Conservation (phyloP, 2,329 filamentous ascomycete species). For the Xylariaceae sp. region DNA sequence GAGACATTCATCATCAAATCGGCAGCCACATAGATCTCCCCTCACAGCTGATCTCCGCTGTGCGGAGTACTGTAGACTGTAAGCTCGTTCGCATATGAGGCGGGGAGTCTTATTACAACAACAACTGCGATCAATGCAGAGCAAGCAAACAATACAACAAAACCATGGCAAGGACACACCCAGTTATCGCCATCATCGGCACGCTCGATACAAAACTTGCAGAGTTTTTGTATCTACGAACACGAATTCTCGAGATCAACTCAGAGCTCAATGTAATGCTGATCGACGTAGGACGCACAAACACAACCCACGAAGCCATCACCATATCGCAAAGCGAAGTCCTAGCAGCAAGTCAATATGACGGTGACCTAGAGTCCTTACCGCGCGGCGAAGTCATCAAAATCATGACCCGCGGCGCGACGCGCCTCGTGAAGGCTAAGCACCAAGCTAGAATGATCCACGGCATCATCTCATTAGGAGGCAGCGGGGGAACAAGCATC, state of each 20-base stretch:
- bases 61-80: too few species aligned
- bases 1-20: too few species aligned
- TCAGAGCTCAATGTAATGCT: conserved; percentile 43
- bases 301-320: conserved; percentile 42
- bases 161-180: too few species aligned
- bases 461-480: conserved; percentile 57
- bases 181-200: conserved; percentile 45
- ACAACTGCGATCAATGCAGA: too few species aligned
- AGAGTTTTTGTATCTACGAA: conserved; percentile 52
- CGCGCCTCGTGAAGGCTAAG: conserved; percentile 37
- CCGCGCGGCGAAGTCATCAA: conserved; percentile 52
- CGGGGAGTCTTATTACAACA: too few species aligned
- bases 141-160: too few species aligned
- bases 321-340: conserved; percentile 21
- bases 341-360: conserved; percentile 34
- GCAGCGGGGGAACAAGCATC: conserved; percentile 60
- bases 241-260: conserved; percentile 25
- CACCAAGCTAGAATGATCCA: conserved; percentile 40
- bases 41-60: too few species aligned
- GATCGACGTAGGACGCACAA: conserved; percentile 52
- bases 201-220: conserved; percentile 62
- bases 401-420: conserved; percentile 48
- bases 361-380: conserved; percentile 32
- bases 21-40: too few species aligned
- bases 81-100: too few species aligned